Percentiles rank a stretch among this genome's conserved stretches.
Evolutionary conservation across 805 yeast genomes (phyloP).

Genomic region (Lachancea dasiensis): DNA sequence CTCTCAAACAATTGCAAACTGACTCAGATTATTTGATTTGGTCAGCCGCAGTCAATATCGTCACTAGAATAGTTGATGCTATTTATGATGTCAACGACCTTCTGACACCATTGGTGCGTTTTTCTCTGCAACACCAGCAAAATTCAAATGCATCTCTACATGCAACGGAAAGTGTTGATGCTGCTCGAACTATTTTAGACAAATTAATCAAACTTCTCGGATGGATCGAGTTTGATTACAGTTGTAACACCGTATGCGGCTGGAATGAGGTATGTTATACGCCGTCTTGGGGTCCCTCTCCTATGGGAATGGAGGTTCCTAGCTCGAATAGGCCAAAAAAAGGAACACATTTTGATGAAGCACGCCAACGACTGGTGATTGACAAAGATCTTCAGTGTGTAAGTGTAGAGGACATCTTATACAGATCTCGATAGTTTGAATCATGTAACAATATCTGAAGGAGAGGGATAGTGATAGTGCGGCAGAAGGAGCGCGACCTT

Average conservation of each 20-base stretch:
- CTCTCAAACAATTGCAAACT: constrained; percentile 35
- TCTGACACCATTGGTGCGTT: constrained; percentile 23
- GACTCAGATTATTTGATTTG: constrained; percentile 44
- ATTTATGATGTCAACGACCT: constrained; percentile 35
- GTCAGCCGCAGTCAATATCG: constrained; percentile 41
- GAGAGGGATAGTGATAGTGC: too few relatives aligned
- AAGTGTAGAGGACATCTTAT: constrained; percentile 11
- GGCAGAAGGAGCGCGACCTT: too few relatives aligned
- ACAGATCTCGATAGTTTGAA: not conserved
- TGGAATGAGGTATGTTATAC: constrained; percentile 48
- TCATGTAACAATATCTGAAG: too few relatives aligned
- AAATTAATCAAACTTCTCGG: constrained; percentile 28
- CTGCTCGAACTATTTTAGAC: constrained; percentile 9
- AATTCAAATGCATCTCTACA: constrained; percentile 11
- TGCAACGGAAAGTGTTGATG: constrained; percentile 16
- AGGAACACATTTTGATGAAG: constrained; percentile 20
- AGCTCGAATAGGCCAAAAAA: constrained; percentile 5
- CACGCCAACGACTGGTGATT: constrained; percentile 17
- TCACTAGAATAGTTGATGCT: constrained; percentile 32
- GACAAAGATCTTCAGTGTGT: constrained; percentile 18
- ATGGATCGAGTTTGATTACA: constrained; percentile 39
- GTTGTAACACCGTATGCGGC: constrained; percentile 39
- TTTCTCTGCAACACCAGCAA: constrained; percentile 1
- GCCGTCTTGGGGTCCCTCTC: constrained; percentile 59
- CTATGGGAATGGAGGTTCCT: constrained; percentile 38